phyloP scores from a whole-genome alignment of 2,329 filamentous ascomycete genomes.

The Neofusicoccum sp. region DNA sequence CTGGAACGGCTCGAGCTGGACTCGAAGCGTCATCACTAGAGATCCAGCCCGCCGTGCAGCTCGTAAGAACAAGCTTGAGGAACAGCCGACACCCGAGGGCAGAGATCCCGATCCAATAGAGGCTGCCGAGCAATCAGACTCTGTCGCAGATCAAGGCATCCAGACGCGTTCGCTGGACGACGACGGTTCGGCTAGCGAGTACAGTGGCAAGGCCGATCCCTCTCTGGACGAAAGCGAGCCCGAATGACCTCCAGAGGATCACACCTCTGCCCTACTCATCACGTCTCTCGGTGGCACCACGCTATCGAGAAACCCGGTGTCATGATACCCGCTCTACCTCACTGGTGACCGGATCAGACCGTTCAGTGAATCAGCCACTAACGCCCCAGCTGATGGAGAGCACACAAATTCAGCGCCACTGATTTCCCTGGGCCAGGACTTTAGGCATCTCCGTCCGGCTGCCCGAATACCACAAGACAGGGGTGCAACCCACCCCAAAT shows the following conservation, averaged over 20 bases:
- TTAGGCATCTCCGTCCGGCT: not conserved
- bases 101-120: not conserved
- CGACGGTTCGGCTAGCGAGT: not conserved
- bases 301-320: not conserved
- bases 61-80: not conserved
- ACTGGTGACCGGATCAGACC: not conserved
- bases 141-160: not conserved
- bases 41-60: no score
- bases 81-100: not conserved
- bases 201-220: not conserved
- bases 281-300: not conserved
- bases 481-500: not conserved
- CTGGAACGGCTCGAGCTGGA: not conserved
- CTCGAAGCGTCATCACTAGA: conserved; percentile 4
- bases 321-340: not conserved
- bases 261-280: not conserved
- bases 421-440: not conserved
- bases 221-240: not conserved
- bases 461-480: not conserved
- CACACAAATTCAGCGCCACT: not conserved
- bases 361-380: not conserved
- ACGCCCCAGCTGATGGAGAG: not conserved
- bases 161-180: not conserved
- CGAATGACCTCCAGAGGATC: not conserved
- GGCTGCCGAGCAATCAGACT: not conserved